Evolutionary conservation across 768 basidiomycete species (phyloP).

Genomic region (Exsudoporus frostii): DNA sequence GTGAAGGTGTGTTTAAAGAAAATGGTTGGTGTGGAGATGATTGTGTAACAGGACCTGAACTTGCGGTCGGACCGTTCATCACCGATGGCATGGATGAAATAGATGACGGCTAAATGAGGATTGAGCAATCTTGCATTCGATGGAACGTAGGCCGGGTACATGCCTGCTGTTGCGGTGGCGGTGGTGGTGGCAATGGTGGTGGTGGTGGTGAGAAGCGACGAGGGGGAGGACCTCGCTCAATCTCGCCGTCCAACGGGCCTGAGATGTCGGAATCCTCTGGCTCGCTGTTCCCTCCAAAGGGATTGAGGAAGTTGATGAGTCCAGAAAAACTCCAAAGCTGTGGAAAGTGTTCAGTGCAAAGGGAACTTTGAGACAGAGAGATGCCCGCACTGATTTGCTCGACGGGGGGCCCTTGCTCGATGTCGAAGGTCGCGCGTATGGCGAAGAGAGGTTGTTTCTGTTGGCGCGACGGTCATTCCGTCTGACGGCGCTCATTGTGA

Average conservation of each 20-base stretch:
- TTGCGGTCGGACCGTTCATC: constrained; percentile 14
- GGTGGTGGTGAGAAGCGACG: constrained; percentile 24
- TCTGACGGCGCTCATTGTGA: constrained; percentile 57
- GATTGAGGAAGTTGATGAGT: constrained; percentile 51
- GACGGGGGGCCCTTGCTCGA: constrained; percentile 22
- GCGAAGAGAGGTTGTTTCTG: constrained; percentile 43
- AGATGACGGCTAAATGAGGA: constrained; percentile 23
- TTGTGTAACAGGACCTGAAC: constrained; percentile 9
- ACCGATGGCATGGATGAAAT: constrained; percentile 14
- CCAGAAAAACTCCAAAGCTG: constrained; percentile 52
- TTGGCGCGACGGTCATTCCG: constrained; percentile 39
- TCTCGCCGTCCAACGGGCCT: constrained; percentile 24
- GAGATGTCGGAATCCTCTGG: constrained; percentile 20
- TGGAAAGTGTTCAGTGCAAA: constrained; percentile 10
- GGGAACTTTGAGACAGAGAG: not conserved
- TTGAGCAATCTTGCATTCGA: constrained; percentile 22
- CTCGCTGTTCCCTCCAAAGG: constrained; percentile 32
- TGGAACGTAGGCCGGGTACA: constrained; percentile 19
- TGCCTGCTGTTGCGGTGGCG: constrained; percentile 27
- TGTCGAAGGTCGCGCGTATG: constrained; percentile 48
- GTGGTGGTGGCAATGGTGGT: constrained; percentile 19
- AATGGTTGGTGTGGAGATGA: constrained; percentile 17
- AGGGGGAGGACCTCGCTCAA: constrained; percentile 27
- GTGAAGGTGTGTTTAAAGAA: constrained; percentile 15
- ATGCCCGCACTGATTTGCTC: constrained; percentile 48